Conservation (phyloP, 2,329 filamentous ascomycete species). For the Ceratocystis papillata region DNA sequence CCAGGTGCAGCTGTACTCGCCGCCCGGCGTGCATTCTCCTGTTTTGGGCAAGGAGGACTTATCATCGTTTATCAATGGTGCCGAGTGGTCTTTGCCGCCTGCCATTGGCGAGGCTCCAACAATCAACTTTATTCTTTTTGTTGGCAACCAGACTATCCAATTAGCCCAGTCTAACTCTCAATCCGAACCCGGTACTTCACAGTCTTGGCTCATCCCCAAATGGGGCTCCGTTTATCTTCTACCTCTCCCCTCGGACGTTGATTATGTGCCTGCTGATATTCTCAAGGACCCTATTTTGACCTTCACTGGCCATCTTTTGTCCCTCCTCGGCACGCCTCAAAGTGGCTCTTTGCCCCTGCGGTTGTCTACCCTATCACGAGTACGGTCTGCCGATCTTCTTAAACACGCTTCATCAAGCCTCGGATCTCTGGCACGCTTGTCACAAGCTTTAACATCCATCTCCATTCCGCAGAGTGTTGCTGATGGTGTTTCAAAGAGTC, state of each 20-base stretch:
- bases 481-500: conserved; percentile 68
- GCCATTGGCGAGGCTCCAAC: conserved; percentile 90
- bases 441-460: conserved; percentile 73
- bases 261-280: conserved; percentile 50
- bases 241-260: conserved; percentile 33
- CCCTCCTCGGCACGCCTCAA: conserved; percentile 73
- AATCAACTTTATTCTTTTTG: conserved; percentile 89
- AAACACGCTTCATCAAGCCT: conserved; percentile 86
- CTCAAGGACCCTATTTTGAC: conserved; percentile 74
- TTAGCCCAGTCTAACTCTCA: conserved; percentile 32
- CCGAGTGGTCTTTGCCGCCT: conserved; percentile 91
- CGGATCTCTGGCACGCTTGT: conserved; percentile 81
- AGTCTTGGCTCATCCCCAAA: conserved; percentile 84
- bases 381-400: conserved; percentile 73
- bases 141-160: conserved; percentile 64
- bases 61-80: conserved; percentile 90
- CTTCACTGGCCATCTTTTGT: conserved; percentile 82
- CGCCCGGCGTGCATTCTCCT: conserved; percentile 49
- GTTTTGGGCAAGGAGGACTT: conserved; percentile 74
- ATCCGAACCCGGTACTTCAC: conserved; percentile 35
- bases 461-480: conserved; percentile 82
- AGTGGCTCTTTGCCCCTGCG: conserved; percentile 75
- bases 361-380: conserved; percentile 72
- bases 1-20: conserved; percentile 90
- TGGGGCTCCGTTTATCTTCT: conserved; percentile 70